Percentiles rank a stretch among this genome's conserved stretches.
These are phyloP conservation scores for Mollisiaceae sp. DNA, from an alignment of 2,329 filamentous ascomycete species.

Conservation along the genomic window DNA sequence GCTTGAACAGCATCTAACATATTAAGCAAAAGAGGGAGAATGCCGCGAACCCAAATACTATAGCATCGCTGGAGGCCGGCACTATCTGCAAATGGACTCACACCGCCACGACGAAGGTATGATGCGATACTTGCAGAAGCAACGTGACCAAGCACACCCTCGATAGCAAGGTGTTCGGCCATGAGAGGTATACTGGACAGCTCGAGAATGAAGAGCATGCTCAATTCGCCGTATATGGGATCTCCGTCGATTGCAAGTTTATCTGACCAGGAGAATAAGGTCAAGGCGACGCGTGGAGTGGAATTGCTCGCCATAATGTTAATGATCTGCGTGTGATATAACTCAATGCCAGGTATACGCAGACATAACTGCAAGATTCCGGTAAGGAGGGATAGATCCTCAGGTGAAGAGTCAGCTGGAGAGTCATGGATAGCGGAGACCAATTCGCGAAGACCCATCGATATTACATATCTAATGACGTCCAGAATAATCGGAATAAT, in stretches of 20 bases:
- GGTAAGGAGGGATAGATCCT: conserved; percentile 85
- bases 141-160: conserved; percentile 80
- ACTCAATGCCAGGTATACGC: conserved; percentile 75
- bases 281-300: conserved; percentile 79
- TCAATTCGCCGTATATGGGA: conserved; percentile 92
- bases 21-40: conserved; percentile 88
- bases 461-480: conserved; percentile 79
- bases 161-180: conserved; percentile 88
- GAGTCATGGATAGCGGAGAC: conserved; percentile 83
- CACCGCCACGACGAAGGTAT: conserved; percentile 72
- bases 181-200: conserved; percentile 80
- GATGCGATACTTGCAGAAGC: conserved; percentile 79
- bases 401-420: conserved; percentile 67
- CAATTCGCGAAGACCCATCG: conserved; percentile 80
- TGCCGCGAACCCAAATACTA: conserved; percentile 85
- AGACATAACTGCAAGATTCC: conserved; percentile 87
- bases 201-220: conserved; percentile 84
- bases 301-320: conserved; percentile 73
- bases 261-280: conserved; percentile 93
- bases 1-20: conserved; percentile 81
- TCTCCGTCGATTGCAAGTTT: conserved; percentile 78
- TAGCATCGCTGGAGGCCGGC: conserved; percentile 76
- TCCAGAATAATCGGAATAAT: conserved; percentile 60
- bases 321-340: conserved; percentile 72
- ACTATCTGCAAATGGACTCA: conserved; percentile 79